Base-by-base conservation (phyloP, 495 filamentous ascomycete genomes). In the Alectoria sarmentosa region DNA sequence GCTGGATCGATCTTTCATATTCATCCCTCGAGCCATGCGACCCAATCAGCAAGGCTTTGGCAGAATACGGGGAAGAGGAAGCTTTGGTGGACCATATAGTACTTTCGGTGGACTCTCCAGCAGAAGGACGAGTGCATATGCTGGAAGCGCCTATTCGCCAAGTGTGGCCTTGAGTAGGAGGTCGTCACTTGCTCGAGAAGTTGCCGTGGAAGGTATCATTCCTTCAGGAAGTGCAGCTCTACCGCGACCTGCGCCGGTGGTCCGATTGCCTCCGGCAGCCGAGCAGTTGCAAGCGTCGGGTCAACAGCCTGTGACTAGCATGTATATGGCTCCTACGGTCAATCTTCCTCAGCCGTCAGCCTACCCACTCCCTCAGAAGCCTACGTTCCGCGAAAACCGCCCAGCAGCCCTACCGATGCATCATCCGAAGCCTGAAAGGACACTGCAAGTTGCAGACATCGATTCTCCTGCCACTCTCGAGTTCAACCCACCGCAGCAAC, bases 341-440 rank as follows among this genome's bases (percentile, higher is more conserved):
- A 79, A 82, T 64, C 69, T 80, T 37, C 78, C 86, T 26, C 79
- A 78, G 61, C 78, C 82, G 17, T 84, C 84, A 62, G 78, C 78
- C 5, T 81, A 87, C 66, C 83, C 84, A 34, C 80, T 85, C 36
- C 83, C 85, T 32, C 87, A 88, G 70, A 90, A 89, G 69, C 89
- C 89, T 4, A 79, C 82, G 2, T 90, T 88, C 77, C 87, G 86
- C 59, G 92, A 96, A 76, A 92, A 86, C 72, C 86, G 86, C 63
- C 83, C 83, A 55, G 87, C 78, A 55, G 80, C 83, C 30, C 85
- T 97, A 46, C 89, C 91, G 9, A 96, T 98, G 89, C 90, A 98
- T 71, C 94, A 99, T 72, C 94, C 94, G 60, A 88, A 91, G 52
- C 94, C 94, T 5, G 92, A 98, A 75, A 96, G 97, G 78, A 79